Conservation (phyloP, 2,329 filamentous ascomycete genomes). For the Ampelomyces quisqualis region DNA sequence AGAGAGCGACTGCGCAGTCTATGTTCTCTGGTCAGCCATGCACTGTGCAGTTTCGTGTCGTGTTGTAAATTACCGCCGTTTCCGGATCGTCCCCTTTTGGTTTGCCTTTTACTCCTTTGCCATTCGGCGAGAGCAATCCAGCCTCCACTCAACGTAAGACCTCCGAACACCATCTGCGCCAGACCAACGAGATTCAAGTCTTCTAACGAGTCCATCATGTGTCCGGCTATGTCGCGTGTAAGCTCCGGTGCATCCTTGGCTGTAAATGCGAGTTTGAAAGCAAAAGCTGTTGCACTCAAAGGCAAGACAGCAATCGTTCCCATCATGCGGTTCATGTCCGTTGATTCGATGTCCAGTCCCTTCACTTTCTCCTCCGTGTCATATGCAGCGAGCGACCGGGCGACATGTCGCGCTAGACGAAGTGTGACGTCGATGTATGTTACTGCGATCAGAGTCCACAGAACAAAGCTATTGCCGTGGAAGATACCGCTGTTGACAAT, state of each 20-base stretch:
- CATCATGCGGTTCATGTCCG: constrained; percentile 34
- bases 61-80: constrained; percentile 37
- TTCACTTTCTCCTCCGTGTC: constrained; percentile 15
- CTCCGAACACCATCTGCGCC: constrained; percentile 42
- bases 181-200: constrained; percentile 30
- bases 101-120: constrained; percentile 22
- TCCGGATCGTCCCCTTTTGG: constrained; percentile 12
- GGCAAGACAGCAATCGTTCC: constrained; percentile 37
- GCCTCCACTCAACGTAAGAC: constrained; percentile 32
- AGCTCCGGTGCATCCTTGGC: constrained; percentile 85
- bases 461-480: constrained; percentile 56
- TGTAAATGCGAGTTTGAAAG: constrained; percentile 90
- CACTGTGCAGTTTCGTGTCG: no score
- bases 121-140: constrained; percentile 36
- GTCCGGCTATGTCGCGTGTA: constrained; percentile 42
- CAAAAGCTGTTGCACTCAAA: constrained; percentile 60
- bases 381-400: constrained; percentile 28
- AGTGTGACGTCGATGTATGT: constrained; percentile 66
- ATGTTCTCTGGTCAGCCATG: constrained; percentile 19
- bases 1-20: constrained; percentile 53
- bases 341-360: constrained; percentile 22
- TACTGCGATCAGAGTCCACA: constrained; percentile 72
- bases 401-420: constrained; percentile 44
- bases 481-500: constrained; percentile 65
- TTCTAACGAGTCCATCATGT: constrained; percentile 53